phyloP scores from a whole-genome alignment of 306 rosid species.

The Potentilla sterilis region DNA sequence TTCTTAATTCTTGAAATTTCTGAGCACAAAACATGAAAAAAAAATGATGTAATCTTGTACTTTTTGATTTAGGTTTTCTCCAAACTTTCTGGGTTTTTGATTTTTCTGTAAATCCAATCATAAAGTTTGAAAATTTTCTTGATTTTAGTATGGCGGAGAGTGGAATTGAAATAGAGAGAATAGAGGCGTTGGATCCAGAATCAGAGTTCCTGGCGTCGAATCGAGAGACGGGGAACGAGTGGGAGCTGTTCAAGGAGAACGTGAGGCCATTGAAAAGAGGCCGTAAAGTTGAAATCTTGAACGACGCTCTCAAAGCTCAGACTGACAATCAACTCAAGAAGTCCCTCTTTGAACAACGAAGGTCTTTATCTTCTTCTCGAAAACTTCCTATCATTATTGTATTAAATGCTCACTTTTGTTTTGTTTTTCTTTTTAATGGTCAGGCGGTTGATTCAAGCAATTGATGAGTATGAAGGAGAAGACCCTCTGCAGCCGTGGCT shows the following conservation, averaged over 20 bases:
- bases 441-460: constrained; percentile 65
- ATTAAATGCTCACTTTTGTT: too few species aligned
- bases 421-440: not conserved
- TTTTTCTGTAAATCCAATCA: not conserved
- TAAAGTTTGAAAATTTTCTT: constrained; percentile 15
- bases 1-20: not conserved
- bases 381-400: too few species aligned
- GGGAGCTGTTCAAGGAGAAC: constrained; percentile 92
- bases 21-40: not conserved
- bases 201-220: constrained; percentile 68
- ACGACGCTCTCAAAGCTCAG: constrained; percentile 64
- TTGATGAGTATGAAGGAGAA: constrained; percentile 70
- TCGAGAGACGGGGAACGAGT: constrained; percentile 64
- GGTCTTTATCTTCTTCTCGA: constrained; percentile 28
- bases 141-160: constrained; percentile 8
- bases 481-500: constrained; percentile 95
- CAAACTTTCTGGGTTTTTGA: not conserved
- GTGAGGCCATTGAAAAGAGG: constrained; percentile 91
- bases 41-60: not conserved
- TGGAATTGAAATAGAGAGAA: constrained; percentile 15
- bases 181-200: constrained; percentile 57
- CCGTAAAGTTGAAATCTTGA: constrained; percentile 66
- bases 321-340: constrained; percentile 53
- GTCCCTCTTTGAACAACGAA: constrained; percentile 54
- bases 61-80: not conserved